Evolutionary conservation across 2,329 filamentous ascomycete species (phyloP), one percentile per base, ranked within the genome.

Genomic region (Hymenoscyphus fructigenus): DNA sequence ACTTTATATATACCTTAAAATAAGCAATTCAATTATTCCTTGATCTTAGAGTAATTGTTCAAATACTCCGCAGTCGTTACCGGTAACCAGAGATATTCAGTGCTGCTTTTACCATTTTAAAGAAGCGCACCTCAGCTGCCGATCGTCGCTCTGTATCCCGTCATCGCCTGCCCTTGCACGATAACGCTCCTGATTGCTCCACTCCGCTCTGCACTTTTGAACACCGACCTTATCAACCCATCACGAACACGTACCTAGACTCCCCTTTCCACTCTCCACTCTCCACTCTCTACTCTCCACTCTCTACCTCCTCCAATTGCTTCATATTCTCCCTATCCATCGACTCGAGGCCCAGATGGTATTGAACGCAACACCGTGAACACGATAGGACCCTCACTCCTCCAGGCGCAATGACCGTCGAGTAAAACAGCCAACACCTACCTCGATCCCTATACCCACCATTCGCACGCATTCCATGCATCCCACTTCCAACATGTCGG

Each of bases 401-500:
- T 50, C 10, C 17, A 5, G 44, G 44, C 44, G 44, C 20, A 50
- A 50, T 50, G 44, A 23, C 44, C n/a, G n/a, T 20, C 44, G 44
- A 26, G 44, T 50, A 50, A 50, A 50, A 50, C 20, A 23, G 9
- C 10, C n/a, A 50, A 26, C 44, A 23, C 44, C 44, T 12, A 10
- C 44, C 20, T 50, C 23, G n/a, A 50, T 26, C 2, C 17, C 41
- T 2, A 47, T 20, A 3, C 15, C 17, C 10, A 26, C 20, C 41
- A 47, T 47, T 47, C 41, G 14, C 34, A 36, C 34, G 14, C 10
- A 47, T 44, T 26, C 23, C 50, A 12, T 57, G 50, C 59, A 14
- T 20, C 66, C 44, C 53, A 57, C 29, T 61, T 32, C 58, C 57
- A 74, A 74, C 70, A 82, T 83, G 78, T 74, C 80, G 60, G 81